These are phyloP conservation scores for Tolypocladium paradoxum DNA, from an alignment of 2,329 filamentous ascomycete genomes.

Conservation along the genomic window DNA sequence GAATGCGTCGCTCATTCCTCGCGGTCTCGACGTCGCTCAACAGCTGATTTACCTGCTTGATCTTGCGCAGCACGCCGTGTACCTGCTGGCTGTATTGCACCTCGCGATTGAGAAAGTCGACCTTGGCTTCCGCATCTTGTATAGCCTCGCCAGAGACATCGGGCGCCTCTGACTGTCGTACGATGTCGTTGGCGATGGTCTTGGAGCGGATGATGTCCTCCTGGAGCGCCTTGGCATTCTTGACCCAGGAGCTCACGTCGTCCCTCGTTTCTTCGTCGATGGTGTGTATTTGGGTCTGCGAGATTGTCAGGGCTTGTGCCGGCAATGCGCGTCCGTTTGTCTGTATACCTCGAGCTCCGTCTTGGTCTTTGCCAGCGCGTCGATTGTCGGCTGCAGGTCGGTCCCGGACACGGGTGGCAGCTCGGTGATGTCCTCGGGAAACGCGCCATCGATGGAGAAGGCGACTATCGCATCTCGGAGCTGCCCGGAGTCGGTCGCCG, in stretches of 20 bases:
- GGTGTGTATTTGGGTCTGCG: slow-evolving; percentile 52
- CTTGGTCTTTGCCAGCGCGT: slow-evolving; percentile 25
- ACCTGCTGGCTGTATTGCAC: slow-evolving; percentile 49
- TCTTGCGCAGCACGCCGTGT: slow-evolving; percentile 34
- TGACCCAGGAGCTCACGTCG: slow-evolving; percentile 78
- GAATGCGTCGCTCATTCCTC: slow-evolving; percentile 40
- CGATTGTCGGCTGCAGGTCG: slow-evolving; percentile 27
- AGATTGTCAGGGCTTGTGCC: neutral
- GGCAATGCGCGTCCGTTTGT: neutral
- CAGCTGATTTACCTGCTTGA: slow-evolving; percentile 48
- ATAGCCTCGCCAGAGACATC: slow-evolving; percentile 41
- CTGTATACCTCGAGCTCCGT: slow-evolving; percentile 26
- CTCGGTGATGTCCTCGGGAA: slow-evolving; percentile 27
- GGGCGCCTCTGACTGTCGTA: slow-evolving; percentile 60
- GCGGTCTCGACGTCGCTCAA: slow-evolving; percentile 51
- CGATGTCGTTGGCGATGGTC: slow-evolving; percentile 68
- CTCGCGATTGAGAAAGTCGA: slow-evolving; percentile 46
- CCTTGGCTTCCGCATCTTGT: slow-evolving; percentile 41
- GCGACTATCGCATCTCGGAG: slow-evolving; percentile 29
- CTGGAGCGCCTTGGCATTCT: slow-evolving; percentile 73
- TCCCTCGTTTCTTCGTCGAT: slow-evolving; percentile 68
- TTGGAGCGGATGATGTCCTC: slow-evolving; percentile 76
- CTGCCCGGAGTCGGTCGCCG: slow-evolving; percentile 16
- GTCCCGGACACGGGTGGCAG: slow-evolving; percentile 26
- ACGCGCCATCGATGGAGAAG: slow-evolving; percentile 28